Conservation (phyloP, 2,329 filamentous ascomycete species). For the Pseudogymnoascus sp. region DNA sequence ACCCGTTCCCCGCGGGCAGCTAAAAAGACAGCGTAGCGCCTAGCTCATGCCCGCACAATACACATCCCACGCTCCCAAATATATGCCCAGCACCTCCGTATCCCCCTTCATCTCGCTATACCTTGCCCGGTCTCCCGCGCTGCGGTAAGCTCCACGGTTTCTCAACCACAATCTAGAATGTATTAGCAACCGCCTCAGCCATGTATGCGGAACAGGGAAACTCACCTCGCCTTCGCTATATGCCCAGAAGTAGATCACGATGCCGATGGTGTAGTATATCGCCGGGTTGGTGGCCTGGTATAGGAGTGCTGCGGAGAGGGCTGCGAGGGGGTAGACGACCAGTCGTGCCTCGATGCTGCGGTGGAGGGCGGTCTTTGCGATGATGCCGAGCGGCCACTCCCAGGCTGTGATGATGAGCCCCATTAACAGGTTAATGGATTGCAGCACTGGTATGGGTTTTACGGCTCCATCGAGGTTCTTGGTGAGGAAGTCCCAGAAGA, state of each 20-base stretch:
- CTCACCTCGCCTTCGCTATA: conserved; percentile 91
- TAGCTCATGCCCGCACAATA: not conserved
- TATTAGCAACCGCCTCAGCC: not conserved
- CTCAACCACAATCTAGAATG: not conserved
- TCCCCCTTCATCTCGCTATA: not conserved
- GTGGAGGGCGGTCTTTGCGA: conserved; percentile 73
- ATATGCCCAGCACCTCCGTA: not conserved
- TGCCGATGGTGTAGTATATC: conserved; percentile 81
- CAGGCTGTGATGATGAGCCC: conserved; percentile 71
- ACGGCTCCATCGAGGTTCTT: conserved; percentile 81
- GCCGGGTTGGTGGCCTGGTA: conserved; percentile 92
- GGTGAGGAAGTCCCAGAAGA: conserved; percentile 96
- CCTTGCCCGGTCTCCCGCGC: not conserved
- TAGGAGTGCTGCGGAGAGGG: conserved; percentile 64
- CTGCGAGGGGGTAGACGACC: conserved; percentile 69
- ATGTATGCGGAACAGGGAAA: not conserved
- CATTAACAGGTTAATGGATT: conserved; percentile 80
- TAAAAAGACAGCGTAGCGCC: not conserved
- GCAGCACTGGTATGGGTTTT: conserved; percentile 77
- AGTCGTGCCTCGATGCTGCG: conserved; percentile 81
- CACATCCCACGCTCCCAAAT: not conserved
- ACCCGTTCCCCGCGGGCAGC: not conserved
- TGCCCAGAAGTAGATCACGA: conserved; percentile 89
- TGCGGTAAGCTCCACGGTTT: conserved; percentile 7
- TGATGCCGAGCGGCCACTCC: conserved; percentile 77